phyloP scores from a whole-genome alignment of 164 flowering plant genomes.

The Liquidambar formosana region DNA sequence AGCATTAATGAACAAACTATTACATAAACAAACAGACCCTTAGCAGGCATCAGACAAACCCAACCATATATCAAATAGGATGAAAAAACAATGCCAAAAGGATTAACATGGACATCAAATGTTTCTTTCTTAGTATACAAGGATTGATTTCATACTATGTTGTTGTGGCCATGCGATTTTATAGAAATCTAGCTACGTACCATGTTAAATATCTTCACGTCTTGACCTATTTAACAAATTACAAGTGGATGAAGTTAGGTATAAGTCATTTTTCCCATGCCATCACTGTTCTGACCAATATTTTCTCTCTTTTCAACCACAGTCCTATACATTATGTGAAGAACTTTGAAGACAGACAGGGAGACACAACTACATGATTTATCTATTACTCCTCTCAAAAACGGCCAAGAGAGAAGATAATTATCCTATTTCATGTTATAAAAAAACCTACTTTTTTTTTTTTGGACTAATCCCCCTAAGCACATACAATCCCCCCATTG shows the following conservation, averaged over 20 bases:
- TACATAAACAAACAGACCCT: background rate
- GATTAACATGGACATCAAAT: background rate
- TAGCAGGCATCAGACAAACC: background rate
- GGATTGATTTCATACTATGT: background rate
- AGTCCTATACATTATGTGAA: background rate
- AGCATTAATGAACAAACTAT: too few species aligned
- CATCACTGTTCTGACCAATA: constrained; percentile 7
- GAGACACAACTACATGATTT: constrained; percentile 1
- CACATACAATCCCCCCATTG: too few species aligned
- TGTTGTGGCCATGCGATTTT: background rate
- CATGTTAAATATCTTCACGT: background rate
- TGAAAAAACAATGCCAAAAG: too few species aligned
- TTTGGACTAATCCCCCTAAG: too few species aligned
- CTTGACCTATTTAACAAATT: constrained; percentile 8
- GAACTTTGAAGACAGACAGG: constrained; percentile 3
- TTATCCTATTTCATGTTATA: constrained; percentile 5
- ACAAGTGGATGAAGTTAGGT: constrained; percentile 35
- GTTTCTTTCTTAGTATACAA: background rate
- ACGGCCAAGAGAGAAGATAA: background rate
- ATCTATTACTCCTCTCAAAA: background rate
- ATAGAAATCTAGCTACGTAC: background rate
- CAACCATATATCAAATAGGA: too few species aligned
- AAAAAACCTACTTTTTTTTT: too few species aligned
- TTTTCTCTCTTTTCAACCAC: background rate
- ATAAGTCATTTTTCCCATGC: constrained; percentile 19